phyloP scores from a whole-genome alignment of 768 basidiomycete species.

The Piloderma croceum region DNA sequence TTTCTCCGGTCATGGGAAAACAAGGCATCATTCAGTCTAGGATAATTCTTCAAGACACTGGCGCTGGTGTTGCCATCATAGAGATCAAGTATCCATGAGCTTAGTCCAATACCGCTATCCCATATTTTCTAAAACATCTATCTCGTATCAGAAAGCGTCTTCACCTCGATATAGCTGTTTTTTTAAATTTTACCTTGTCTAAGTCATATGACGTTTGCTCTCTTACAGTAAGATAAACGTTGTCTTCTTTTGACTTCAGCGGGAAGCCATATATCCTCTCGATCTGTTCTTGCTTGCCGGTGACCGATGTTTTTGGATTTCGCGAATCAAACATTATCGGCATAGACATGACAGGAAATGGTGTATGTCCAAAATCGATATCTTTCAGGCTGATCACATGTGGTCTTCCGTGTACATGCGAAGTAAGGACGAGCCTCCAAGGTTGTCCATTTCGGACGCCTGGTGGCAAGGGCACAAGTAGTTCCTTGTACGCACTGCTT shows the following conservation, averaged over 20 bases:
- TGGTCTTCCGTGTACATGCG: too few species aligned
- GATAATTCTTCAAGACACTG: background rate
- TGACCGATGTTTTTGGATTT: conserved; percentile 17
- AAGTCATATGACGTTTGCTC: conserved; percentile 90
- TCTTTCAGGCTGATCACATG: conserved; percentile 39
- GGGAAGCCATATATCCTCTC: conserved; percentile 47
- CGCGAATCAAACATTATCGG: conserved; percentile 47
- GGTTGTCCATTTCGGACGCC: conserved; percentile 44
- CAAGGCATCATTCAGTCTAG: conserved; percentile 30
- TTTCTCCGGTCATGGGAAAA: conserved; percentile 35
- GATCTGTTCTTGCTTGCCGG: conserved; percentile 64
- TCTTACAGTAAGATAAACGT: conserved; percentile 43
- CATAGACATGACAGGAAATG: conserved; percentile 65
- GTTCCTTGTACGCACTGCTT: conserved; percentile 67
- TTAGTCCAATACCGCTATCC: conserved; percentile 88
- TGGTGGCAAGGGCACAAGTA: conserved; percentile 60
- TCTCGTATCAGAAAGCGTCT: too few species aligned
- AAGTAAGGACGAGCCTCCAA: conserved; percentile 63
- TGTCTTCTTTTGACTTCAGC: conserved; percentile 15
- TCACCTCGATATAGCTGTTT: too few species aligned
- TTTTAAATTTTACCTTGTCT: conserved; percentile 95
- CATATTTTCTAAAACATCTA: conserved; percentile 74
- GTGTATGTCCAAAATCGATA: conserved; percentile 34
- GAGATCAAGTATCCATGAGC: conserved; percentile 62
- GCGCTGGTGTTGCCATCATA: conserved; percentile 19